A percentile compares a stretch with the other conserved stretches of the same genome.
Evolutionary conservation across 192 early-diverging fungal genomes (phyloP).

Genomic region (Linnemannia elongata): DNA sequence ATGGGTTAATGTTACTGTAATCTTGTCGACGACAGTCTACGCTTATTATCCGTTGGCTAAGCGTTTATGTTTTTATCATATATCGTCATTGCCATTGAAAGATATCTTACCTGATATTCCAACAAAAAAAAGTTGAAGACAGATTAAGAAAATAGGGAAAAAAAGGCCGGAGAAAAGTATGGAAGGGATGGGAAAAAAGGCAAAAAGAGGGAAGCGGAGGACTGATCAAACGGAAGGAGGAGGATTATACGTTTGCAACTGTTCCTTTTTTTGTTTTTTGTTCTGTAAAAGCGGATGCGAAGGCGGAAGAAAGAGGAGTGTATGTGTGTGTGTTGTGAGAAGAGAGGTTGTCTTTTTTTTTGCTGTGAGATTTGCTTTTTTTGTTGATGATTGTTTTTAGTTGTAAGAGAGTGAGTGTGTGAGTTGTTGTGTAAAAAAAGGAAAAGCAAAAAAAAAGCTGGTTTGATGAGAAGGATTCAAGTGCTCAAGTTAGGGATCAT

Average conservation of each 20-base stretch:
- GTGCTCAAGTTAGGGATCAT: conserved; percentile 58
- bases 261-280: background rate
- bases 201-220: conserved; percentile 2
- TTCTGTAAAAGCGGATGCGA: background rate
- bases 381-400: background rate
- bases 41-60: background rate
- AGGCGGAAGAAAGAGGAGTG: background rate
- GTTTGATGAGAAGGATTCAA: background rate
- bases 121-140: background rate
- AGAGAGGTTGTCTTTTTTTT: background rate
- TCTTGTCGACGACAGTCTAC: background rate
- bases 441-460: conserved; percentile 7
- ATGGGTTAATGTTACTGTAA: conserved; percentile 2
- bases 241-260: background rate
- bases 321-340: background rate
- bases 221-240: background rate
- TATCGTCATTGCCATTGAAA: background rate
- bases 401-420: background rate
- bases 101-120: background rate
- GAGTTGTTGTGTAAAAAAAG: conserved; percentile 8
- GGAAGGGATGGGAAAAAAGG: conserved; percentile 8
- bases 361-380: background rate
- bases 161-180: conserved; percentile 9
- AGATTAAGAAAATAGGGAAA: background rate
- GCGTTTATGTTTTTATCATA: background rate